Conservation (phyloP, 1,284 basidiomycete species). For the Neotropicomus parvogracilis region DNA sequence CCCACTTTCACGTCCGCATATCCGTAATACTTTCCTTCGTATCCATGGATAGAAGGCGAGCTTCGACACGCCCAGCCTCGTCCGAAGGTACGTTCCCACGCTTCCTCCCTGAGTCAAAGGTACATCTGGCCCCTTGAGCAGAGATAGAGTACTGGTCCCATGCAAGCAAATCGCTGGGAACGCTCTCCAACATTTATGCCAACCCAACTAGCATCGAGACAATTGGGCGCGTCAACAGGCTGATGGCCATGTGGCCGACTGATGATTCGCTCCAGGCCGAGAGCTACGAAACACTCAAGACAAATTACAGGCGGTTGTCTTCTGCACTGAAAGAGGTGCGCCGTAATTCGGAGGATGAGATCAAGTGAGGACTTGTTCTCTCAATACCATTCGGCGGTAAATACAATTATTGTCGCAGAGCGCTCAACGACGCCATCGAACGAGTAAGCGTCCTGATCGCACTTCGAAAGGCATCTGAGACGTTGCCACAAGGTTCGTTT, state of each 20-base stretch:
- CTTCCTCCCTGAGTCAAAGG: constrained; percentile 9
- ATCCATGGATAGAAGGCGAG: constrained; percentile 32
- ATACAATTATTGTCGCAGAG: constrained; percentile 41
- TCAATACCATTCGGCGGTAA: constrained; percentile 8
- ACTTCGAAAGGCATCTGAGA: constrained; percentile 65
- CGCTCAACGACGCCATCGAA: constrained; percentile 68
- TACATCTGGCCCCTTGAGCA: constrained; percentile 28
- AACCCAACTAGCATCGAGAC: constrained; percentile 51
- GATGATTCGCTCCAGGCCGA: constrained; percentile 67
- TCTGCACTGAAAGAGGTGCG: constrained; percentile 62
- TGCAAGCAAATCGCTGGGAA: constrained; percentile 52
- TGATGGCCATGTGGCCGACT: constrained; percentile 65
- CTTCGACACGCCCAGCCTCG: constrained; percentile 33
- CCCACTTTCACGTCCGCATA: constrained; percentile 6
- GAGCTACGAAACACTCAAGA: constrained; percentile 60
- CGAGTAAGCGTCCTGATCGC: constrained; percentile 64
- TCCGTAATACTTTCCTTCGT: constrained; percentile 1
- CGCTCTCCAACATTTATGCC: constrained; percentile 52
- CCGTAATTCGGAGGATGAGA: constrained; percentile 56
- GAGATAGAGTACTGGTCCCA: constrained; percentile 71
- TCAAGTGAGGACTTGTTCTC: constrained; percentile 45
- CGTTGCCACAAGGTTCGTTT: constrained; percentile 49
- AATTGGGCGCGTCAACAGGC: constrained; percentile 65
- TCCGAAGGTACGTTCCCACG: constrained; percentile 35
- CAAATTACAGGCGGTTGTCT: constrained; percentile 57